Percentiles rank a stretch among this genome's conserved stretches.
Evolutionary conservation across 129 eudicot genomes (phyloP).

Genomic region (Logfia minima): DNA sequence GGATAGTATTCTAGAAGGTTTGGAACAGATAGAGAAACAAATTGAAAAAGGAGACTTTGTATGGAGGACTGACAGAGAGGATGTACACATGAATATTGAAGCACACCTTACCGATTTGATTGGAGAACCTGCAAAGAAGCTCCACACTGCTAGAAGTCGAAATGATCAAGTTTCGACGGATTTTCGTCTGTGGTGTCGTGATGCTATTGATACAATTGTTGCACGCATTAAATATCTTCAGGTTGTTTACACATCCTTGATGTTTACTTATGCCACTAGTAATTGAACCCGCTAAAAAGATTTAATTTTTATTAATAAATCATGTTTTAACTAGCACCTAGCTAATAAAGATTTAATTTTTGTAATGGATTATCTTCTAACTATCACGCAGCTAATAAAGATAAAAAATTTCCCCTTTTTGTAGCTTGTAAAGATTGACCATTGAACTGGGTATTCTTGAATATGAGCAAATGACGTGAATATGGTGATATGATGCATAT

Average conservation of each 20-base stretch:
- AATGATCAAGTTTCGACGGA: conserved; percentile 96
- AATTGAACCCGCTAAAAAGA: not conserved
- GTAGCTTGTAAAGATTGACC: not conserved
- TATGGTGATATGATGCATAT: conserved; percentile 5
- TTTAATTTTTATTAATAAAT: too few species aligned
- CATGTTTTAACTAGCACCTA: not conserved
- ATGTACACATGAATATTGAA: conserved; percentile 95
- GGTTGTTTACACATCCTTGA: conserved; percentile 39
- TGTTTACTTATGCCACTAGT: not conserved
- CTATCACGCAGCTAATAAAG: not conserved
- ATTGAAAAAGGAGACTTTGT: conserved; percentile 71
- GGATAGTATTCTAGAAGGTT: conserved; percentile 63
- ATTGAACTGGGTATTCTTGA: not conserved
- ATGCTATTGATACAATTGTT: conserved; percentile 64
- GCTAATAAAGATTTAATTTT: not conserved
- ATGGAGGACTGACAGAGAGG: conserved; percentile 94
- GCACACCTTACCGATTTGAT: conserved; percentile 90
- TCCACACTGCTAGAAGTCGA: conserved; percentile 92
- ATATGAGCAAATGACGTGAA: not conserved
- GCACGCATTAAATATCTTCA: conserved; percentile 55
- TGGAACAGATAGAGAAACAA: conserved; percentile 65
- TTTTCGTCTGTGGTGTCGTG: conserved; percentile 92
- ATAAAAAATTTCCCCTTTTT: too few species aligned
- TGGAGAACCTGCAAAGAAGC: conserved; percentile 96
- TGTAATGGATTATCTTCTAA: too few species aligned